Evolutionary conservation across 768 basidiomycete genomes (phyloP), one percentile per base, ranked within the genome.

Genomic region (Trametes sanguinea): DNA sequence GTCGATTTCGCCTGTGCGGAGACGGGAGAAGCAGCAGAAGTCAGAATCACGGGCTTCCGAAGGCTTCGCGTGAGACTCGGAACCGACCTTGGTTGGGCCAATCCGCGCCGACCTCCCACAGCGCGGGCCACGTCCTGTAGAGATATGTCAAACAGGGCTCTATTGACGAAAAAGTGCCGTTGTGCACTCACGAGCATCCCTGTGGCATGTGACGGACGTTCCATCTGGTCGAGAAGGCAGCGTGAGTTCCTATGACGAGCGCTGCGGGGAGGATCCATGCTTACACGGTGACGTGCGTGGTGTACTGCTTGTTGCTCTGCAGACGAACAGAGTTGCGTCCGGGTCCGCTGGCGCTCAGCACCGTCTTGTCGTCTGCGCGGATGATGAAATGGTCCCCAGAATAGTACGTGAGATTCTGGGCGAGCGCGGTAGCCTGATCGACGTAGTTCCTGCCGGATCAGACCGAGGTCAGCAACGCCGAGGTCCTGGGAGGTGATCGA

Each of bases 271-370:
- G 11, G 35, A 11, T 11, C 35, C 6, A 37, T 37, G 6, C 79
- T 58, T 70, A 84, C 84, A 86, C 76, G 40, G 80, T 78, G 54
- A 86, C 85, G 37, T 80, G 78, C 27, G 78, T 84, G 6, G 75
- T 77, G 62, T 81, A 87, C 39, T 76, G 71, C 55, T 83, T 82
- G 64, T 83, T 82, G 14, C 83, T 83, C 58, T 72, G 73, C 48
- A 89, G 69, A 40, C 86, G 77, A 59, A 87, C 82, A 37, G 84
- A 85, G 68, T 85, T 80, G 39, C 87, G 75, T 4, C 87, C 86
- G 30, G 83, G 75, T 0, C 83, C 85, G 55, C 73, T 75, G 2
- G 83, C 37, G 62, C 68, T 73, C 17, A 88, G 75, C 8, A 66
- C 69, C 1, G 80, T 85, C 35, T 75, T 83, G 62, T 69, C 71